Evolutionary conservation across 257 asterid genomes (phyloP).

Genomic region (Thymus mandschuricus): DNA sequence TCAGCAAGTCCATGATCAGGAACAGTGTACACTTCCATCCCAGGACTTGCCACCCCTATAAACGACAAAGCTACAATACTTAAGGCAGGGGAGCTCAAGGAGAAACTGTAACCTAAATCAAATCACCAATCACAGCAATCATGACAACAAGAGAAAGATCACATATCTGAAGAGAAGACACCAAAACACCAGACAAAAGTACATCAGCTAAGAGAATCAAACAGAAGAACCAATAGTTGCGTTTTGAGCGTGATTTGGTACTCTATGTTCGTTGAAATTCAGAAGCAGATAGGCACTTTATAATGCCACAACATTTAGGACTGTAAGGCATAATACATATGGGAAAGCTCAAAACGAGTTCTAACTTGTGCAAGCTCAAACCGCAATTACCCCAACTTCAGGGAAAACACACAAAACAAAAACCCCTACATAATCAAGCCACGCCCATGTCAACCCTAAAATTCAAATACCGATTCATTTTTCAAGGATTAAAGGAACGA

Average conservation of each 20-base stretch:
- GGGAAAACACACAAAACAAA: background rate
- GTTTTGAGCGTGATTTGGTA: background rate
- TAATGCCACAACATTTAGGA: background rate
- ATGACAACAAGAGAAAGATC: background rate
- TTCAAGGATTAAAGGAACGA: background rate
- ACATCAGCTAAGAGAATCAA: background rate
- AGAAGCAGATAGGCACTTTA: background rate
- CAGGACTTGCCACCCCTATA: conserved; percentile 61
- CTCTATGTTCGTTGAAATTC: background rate
- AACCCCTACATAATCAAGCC: background rate
- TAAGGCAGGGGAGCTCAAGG: conserved; percentile 25
- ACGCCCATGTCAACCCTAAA: conserved; percentile 3
- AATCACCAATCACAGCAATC: conserved; percentile 1
- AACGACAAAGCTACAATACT: conserved; percentile 24
- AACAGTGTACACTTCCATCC: conserved; percentile 61
- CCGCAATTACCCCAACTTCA: background rate
- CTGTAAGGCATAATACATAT: background rate
- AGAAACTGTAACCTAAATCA: conserved; percentile 1
- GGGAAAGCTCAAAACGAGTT: background rate
- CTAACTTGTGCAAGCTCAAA: background rate
- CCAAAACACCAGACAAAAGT: background rate
- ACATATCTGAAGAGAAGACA: background rate
- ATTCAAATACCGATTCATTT: background rate
- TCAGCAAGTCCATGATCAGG: conserved; percentile 69
- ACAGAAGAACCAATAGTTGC: background rate